Evolutionary conservation across 352 stramenopile genomes (phyloP), one percentile per base, ranked within the genome.

Genomic region (Pythium rhizo-oryzae): DNA sequence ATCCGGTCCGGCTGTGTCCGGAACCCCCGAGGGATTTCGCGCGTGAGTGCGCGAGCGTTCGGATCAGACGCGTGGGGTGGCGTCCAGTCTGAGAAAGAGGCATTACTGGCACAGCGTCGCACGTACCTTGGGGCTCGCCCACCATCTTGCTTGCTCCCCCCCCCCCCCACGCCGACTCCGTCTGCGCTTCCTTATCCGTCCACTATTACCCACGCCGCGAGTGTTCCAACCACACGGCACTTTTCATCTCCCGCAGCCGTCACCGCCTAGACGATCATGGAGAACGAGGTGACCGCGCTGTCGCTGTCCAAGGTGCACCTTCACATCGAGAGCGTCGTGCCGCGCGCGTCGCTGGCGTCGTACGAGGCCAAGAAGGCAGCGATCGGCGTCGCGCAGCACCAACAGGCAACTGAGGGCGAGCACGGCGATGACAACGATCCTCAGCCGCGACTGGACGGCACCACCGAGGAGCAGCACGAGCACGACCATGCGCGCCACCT

Each of bases 311-410:
- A 61, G 23, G 73, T 91, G 39, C 82, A 76, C 23, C 67, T 91
- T 30, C 75, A 89, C 52, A 87, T 91, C 55, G 83, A 78, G 56
- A 76, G 61, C 50, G 59, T 91, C 62, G 56, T 87, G 16, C 83
- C 83, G 13, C 73, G 59, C 53, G 51, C 69, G n/a, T 85, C 83
- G 46, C 64, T 77, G 30, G 24, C 68, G 8, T 79, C 75, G 9
- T 63, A 67, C 23, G 68, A 83, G 55, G 67, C 67, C 37, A 60
- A 65, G 23, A 78, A 79, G 58, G 65, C 51, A 54, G 61, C 65
- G 50, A 69, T 28, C 52, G 28, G 33, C 23, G 41, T 33, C 18
- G 21, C 28, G 39, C 41, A 65, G 28, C n/a, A n/a, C n/a, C n/a
- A n/a, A n/a, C n/a, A n/a, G n/a, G n/a, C n/a, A n/a, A n/a, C n/a